Conservation (phyloP, 2,329 filamentous ascomycete genomes). For the Sarocladium oryzae region DNA sequence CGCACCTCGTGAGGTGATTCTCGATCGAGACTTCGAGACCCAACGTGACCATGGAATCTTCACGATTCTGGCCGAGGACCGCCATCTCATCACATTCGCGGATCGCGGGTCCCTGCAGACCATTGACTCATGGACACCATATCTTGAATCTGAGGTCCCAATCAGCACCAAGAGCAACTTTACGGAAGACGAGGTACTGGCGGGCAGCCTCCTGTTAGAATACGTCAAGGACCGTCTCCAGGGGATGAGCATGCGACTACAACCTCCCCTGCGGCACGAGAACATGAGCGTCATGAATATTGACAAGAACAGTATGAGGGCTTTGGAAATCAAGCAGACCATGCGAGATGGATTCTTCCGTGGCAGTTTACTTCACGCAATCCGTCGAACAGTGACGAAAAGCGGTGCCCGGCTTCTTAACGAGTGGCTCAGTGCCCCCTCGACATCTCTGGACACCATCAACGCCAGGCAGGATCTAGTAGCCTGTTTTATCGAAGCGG, state of each 20-base stretch:
- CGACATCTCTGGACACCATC: constrained; percentile 77
- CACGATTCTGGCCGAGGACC: constrained; percentile 65
- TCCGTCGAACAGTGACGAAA: constrained; percentile 84
- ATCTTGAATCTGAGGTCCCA: constrained; percentile 69
- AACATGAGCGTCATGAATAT: constrained; percentile 77
- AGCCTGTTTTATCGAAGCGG: constrained; percentile 60
- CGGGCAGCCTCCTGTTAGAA: constrained; percentile 73
- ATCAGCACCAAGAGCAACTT: constrained; percentile 49
- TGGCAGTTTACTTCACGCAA: constrained; percentile 84
- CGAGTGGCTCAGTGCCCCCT: constrained; percentile 83
- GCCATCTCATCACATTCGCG: constrained; percentile 70
- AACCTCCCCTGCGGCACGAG: constrained; percentile 71
- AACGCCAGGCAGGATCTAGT: constrained; percentile 77
- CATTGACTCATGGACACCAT: constrained; percentile 62
- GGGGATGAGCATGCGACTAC: constrained; percentile 72
- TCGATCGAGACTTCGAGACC: constrained; percentile 58
- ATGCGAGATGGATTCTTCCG: constrained; percentile 71
- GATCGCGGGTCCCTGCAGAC: constrained; percentile 36
- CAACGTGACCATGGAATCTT: constrained; percentile 56
- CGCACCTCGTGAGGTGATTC: constrained; percentile 74
- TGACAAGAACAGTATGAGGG: constrained; percentile 84
- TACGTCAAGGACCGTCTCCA: constrained; percentile 78
- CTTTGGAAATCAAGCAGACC: constrained; percentile 83
- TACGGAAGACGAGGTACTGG: constrained; percentile 61
- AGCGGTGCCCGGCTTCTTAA: constrained; percentile 80